phyloP scores from a whole-genome alignment of 2,329 filamentous ascomycete genomes.

The Lasiodiplodia theobromae region DNA sequence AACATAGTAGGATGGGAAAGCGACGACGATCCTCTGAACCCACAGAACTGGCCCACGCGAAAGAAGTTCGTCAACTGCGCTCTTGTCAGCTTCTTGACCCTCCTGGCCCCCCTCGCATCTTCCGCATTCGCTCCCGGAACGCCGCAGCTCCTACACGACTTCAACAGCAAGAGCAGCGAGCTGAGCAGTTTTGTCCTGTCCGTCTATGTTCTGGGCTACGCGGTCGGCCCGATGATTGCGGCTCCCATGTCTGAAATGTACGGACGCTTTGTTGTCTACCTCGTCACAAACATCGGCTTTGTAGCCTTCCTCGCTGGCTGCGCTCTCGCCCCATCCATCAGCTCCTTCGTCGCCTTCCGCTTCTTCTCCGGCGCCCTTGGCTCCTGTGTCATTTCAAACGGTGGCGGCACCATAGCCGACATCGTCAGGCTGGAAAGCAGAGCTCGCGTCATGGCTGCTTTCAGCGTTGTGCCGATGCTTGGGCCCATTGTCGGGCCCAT shows the following conservation, averaged over 20 bases:
- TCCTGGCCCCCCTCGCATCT: conserved; percentile 58
- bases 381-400: conserved; percentile 34
- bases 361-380: conserved; percentile 39
- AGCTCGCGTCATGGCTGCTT: conserved; percentile 34
- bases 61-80: conserved; percentile 37
- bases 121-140: conserved; percentile 74
- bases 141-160: conserved; percentile 68
- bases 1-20: conserved; percentile 21
- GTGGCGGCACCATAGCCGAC: conserved; percentile 36
- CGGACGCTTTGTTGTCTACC: conserved; percentile 33
- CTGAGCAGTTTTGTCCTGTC: conserved; percentile 58
- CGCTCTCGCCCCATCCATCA: conserved; percentile 37
- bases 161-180: conserved; percentile 58
- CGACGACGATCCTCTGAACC: conserved; percentile 37
- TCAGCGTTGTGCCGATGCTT: conserved; percentile 40
- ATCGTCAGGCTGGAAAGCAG: conserved; percentile 37
- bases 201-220: conserved; percentile 38
- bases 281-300: conserved; percentile 38
- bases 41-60: conserved; percentile 35
- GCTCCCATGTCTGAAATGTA: conserved; percentile 40
- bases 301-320: conserved; percentile 39
- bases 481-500: conserved; percentile 44
- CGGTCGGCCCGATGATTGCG: conserved; percentile 39
- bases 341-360: conserved; percentile 35
- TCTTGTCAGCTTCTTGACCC: conserved; percentile 35